Conservation (phyloP, 176 grass and related monocot species). For the Carex littledalei region DNA sequence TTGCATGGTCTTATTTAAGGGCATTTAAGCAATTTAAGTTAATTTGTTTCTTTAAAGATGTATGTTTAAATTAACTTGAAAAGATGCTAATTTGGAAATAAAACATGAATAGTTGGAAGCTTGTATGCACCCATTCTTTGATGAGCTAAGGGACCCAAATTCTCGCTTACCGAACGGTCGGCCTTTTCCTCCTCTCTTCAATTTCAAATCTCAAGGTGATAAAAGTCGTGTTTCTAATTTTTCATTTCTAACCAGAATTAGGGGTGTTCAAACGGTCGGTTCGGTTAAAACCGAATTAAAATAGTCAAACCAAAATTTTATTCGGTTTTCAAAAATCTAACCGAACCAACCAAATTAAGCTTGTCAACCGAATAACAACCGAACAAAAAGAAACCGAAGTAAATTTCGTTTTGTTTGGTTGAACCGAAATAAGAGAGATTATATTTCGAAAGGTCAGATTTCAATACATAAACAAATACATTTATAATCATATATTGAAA, state of each 20-base stretch:
- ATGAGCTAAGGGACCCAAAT: constrained; percentile 84
- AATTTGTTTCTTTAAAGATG: background rate
- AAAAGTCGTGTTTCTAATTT: background rate
- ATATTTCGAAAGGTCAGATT: too few species aligned
- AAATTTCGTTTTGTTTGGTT: too few species aligned
- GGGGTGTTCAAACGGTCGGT: too few species aligned
- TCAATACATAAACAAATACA: too few species aligned
- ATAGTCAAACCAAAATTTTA: too few species aligned
- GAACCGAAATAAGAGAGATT: too few species aligned
- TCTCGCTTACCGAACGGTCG: constrained; percentile 68
- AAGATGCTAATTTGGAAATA: background rate
- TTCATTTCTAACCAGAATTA: background rate
- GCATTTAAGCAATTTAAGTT: background rate
- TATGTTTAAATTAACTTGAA: background rate
- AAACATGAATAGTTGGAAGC: constrained; percentile 66
- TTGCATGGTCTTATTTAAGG: background rate
- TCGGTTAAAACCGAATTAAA: too few species aligned
- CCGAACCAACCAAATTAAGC: too few species aligned
- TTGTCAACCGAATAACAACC: too few species aligned
- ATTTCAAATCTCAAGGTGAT: constrained; percentile 80
- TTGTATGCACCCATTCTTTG: constrained; percentile 94
- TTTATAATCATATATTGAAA: too few species aligned
- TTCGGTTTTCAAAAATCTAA: too few species aligned
- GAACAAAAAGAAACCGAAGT: too few species aligned
- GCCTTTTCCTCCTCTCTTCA: constrained; percentile 84